Evolutionary conservation across 495 filamentous ascomycete genomes (phyloP).

Genomic region (Choiromyces venosus): DNA sequence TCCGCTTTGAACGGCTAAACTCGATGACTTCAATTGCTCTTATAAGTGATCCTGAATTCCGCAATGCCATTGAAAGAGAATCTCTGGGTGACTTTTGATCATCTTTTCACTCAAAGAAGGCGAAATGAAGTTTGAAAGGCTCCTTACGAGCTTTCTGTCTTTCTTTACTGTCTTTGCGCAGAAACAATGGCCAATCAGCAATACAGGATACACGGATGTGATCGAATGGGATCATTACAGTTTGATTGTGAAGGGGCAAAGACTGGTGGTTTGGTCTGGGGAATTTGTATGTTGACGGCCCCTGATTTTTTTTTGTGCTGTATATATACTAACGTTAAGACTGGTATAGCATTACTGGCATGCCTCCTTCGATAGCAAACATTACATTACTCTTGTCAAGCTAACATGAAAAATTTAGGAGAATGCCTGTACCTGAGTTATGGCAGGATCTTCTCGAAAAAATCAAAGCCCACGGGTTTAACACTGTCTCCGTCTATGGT

Average conservation of each 20-base stretch:
- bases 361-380: neutral
- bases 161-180: slow-evolving; percentile 20
- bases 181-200: slow-evolving; percentile 25
- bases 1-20: too few species aligned
- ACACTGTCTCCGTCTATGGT: slow-evolving; percentile 53
- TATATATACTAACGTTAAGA: slow-evolving; percentile 4
- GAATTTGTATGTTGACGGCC: slow-evolving; percentile 43
- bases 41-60: too few species aligned
- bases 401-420: slow-evolving; percentile 11
- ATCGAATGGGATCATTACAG: slow-evolving; percentile 54
- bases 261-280: slow-evolving; percentile 55
- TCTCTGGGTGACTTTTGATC: too few species aligned
- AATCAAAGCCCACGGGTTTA: slow-evolving; percentile 55
- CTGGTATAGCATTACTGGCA: slow-evolving; percentile 53
- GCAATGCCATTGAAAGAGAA: too few species aligned
- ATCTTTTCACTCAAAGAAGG: too few species aligned
- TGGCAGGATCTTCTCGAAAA: slow-evolving; percentile 62
- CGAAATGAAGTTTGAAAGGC: too few species aligned
- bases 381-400: neutral
- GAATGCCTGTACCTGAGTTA: slow-evolving; percentile 55
- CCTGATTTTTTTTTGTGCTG: slow-evolving; percentile 1
- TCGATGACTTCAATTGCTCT: too few species aligned
- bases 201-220: slow-evolving; percentile 24
- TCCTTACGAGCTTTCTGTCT: too few species aligned
- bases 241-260: slow-evolving; percentile 53